Conservation (phyloP, 371 early-diverging fungal genomes). For the Mucor mucedo region DNA sequence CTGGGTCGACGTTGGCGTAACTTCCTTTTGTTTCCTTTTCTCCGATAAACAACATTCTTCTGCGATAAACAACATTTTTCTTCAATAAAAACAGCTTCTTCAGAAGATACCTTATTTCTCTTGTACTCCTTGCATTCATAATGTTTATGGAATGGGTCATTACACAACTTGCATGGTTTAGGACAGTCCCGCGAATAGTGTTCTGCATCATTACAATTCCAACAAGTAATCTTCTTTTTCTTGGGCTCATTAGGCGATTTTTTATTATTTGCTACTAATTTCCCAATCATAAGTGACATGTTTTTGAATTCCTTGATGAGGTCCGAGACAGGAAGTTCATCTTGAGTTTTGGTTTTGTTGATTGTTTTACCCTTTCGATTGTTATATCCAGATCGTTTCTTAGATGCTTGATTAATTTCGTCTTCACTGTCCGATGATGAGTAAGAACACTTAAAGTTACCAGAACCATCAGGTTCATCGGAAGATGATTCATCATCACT, state of each 20-base stretch:
- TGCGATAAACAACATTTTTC: no score
- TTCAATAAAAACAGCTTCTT: conserved; percentile 1
- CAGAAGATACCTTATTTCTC: not conserved
- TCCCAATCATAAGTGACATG: not conserved
- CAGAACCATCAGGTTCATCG: no score
- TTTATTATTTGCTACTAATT: no score
- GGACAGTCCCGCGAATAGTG: not conserved
- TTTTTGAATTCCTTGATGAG: not conserved
- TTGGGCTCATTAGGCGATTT: no score
- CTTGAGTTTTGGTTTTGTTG: no score
- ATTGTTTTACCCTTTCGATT: no score
- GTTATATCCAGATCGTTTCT: not conserved
- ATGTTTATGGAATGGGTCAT: not conserved
- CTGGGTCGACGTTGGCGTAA: no score
- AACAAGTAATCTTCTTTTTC: no score
- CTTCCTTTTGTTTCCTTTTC: conserved; percentile 2
- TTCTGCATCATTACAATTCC: not conserved
- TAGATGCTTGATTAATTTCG: no score
- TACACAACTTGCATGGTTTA: not conserved
- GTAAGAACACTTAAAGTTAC: no score
- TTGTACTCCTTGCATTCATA: not conserved
- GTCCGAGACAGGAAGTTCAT: not conserved
- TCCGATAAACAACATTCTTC: not conserved
- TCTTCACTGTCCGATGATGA: no score
- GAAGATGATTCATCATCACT: no score